A percentile compares a stretch with the other conserved stretches of the same genome.
Evolutionary conservation across 2,329 filamentous ascomycete genomes (phyloP).

Genomic region (Cylindrodendrum hubeiense): DNA sequence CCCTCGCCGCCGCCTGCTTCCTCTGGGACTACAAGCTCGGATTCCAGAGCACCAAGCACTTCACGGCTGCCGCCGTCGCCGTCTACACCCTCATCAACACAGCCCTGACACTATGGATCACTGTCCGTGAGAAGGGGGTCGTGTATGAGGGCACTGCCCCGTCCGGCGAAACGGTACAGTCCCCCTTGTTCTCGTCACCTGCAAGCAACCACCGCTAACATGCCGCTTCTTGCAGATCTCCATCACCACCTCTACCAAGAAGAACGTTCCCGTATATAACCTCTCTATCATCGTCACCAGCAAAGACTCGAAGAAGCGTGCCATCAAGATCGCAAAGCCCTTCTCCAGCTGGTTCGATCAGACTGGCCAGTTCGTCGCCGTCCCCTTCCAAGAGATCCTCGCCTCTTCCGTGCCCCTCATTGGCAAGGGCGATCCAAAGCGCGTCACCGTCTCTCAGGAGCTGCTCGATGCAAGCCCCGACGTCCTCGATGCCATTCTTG

Average conservation of each 20-base stretch:
- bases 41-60: slow-evolving; percentile 87
- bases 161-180: slow-evolving; percentile 74
- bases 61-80: slow-evolving; percentile 82
- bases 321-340: slow-evolving; percentile 69
- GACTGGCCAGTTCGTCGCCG: slow-evolving; percentile 77
- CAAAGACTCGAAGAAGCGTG: slow-evolving; percentile 54
- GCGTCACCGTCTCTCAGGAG: slow-evolving; percentile 56
- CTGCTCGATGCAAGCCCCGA: slow-evolving; percentile 57
- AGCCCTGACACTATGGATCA: slow-evolving; percentile 85
- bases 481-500: slow-evolving; percentile 62
- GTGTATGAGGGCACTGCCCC: slow-evolving; percentile 81
- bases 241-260: slow-evolving; percentile 79
- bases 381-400: slow-evolving; percentile 84
- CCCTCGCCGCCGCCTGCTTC: slow-evolving; percentile 86
- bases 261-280: slow-evolving; percentile 85
- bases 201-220: slow-evolving; percentile 29
- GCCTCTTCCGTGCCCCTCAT: slow-evolving; percentile 76
- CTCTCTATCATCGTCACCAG: slow-evolving; percentile 71
- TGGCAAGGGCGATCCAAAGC: slow-evolving; percentile 74
- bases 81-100: slow-evolving; percentile 85
- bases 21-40: slow-evolving; percentile 91
- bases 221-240: slow-evolving; percentile 67
- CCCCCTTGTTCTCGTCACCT: slow-evolving; percentile 22
- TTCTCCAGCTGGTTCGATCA: slow-evolving; percentile 85
- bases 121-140: slow-evolving; percentile 82